Conservation (phyloP, 805 yeast genomes). For the Phaffomyces opuntiae region DNA sequence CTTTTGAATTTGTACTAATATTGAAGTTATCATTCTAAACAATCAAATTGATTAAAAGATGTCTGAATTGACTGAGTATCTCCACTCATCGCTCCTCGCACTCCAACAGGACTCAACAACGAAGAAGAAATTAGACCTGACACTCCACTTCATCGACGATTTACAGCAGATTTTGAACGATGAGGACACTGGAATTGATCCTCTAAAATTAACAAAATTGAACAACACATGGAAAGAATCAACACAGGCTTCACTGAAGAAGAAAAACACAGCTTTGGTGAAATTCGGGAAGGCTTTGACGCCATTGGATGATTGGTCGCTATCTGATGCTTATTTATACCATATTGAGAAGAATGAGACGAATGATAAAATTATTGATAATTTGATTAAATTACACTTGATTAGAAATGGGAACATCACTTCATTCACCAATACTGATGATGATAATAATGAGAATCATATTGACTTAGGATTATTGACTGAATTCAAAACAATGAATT, state of each 20-base stretch:
- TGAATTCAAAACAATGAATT: slow-evolving; percentile 36
- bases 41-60: neutral
- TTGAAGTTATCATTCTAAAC: too few relatives aligned
- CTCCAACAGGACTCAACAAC: neutral
- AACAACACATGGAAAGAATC: slow-evolving; percentile 22
- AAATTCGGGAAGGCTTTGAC: slow-evolving; percentile 14
- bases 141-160: slow-evolving; percentile 1
- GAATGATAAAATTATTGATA: slow-evolving; percentile 23
- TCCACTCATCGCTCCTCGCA: neutral
- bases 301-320: slow-evolving; percentile 21
- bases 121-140: neutral
- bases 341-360: slow-evolving; percentile 17
- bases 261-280: slow-evolving; percentile 23
- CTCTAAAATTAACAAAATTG: neutral
- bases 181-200: neutral
- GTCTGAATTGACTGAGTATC: neutral
- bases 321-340: slow-evolving; percentile 29
- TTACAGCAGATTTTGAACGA: slow-evolving; percentile 1
- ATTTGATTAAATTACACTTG: slow-evolving; percentile 40
- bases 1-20: neutral
- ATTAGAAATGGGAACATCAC: slow-evolving; percentile 40
- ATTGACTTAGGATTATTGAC: slow-evolving; percentile 23
- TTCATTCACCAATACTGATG: slow-evolving; percentile 22
- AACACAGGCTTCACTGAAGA: slow-evolving; percentile 21
- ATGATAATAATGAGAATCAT: neutral